These are phyloP conservation scores for Mesembryanthemum crystallinum DNA, from an alignment of 148 eudicot species.

Conservation along the genomic window DNA sequence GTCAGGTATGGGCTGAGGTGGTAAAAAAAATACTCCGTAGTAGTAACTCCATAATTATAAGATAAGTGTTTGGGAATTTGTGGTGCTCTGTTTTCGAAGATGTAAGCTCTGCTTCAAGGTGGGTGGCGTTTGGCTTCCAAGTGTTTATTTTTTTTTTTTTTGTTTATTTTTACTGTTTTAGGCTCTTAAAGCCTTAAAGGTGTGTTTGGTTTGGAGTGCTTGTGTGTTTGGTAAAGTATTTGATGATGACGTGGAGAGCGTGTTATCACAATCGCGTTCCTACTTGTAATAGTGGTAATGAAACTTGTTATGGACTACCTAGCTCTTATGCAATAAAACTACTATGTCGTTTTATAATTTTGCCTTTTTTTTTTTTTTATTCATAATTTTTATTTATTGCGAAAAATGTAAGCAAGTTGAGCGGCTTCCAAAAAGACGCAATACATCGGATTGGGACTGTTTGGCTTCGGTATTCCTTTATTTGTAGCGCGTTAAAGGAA, in stretches of 20 bases:
- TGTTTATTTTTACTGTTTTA: not conserved
- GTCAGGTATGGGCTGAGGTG: slow-evolving; percentile 10
- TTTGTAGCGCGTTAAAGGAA: too few relatives aligned
- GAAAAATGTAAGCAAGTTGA: not conserved
- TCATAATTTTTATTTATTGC: not conserved
- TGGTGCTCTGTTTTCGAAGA: not conserved
- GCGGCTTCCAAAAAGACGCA: too few relatives aligned
- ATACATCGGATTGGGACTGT: too few relatives aligned
- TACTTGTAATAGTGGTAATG: not conserved
- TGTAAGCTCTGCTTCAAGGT: not conserved
- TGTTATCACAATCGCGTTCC: not conserved
- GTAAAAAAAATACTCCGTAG: too few relatives aligned
- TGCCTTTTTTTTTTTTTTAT: not conserved
- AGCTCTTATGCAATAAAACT: slow-evolving; percentile 16
- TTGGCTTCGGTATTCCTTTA: too few relatives aligned
- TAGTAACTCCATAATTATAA: too few relatives aligned
- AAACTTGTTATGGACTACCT: not conserved
- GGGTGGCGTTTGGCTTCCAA: not conserved
- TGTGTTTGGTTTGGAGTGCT: not conserved
- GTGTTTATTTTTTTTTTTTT: not conserved
- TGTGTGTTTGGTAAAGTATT: not conserved
- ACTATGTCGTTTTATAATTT: slow-evolving; percentile 15
- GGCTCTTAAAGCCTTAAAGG: not conserved
- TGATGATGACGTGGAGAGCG: not conserved
- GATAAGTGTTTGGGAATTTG: not conserved